A percentile compares a stretch with the other conserved stretches of the same genome.
These are phyloP conservation scores for Globisporangium echinulatum DNA, from an alignment of 352 stramenopile species.

Conservation along the genomic window DNA sequence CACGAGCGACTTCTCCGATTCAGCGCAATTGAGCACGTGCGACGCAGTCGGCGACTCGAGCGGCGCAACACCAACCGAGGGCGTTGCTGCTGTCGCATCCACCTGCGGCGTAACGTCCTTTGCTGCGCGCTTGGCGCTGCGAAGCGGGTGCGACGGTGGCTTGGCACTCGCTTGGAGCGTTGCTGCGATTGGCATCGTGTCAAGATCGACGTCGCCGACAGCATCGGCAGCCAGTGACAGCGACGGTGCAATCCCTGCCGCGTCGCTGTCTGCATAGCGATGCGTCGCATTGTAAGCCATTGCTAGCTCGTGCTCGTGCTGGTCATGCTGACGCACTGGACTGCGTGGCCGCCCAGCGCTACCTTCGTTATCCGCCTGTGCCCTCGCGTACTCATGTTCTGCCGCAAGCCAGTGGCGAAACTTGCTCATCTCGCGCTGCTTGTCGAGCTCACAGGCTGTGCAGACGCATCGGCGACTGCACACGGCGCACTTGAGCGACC, in stretches of 20 bases:
- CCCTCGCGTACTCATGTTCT: constrained; percentile 2
- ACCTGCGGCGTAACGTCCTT: constrained; percentile 24
- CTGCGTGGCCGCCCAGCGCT: constrained; percentile 20
- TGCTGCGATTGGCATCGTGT: no score
- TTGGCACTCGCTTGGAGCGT: constrained; percentile 6
- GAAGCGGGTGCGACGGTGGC: constrained; percentile 6
- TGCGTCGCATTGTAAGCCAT: no score
- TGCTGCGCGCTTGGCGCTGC: constrained; percentile 34
- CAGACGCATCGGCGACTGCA: constrained; percentile 58
- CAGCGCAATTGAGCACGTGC: constrained; percentile 53
- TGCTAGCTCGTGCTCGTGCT: neutral
- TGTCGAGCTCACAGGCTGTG: constrained; percentile 36
- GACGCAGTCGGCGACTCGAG: constrained; percentile 43
- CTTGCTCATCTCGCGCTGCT: constrained; percentile 19
- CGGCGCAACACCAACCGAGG: neutral
- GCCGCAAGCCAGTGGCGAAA: constrained; percentile 25
- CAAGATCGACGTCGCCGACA: no score
- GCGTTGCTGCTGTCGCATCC: neutral
- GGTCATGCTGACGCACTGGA: constrained; percentile 14
- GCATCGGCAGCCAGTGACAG: no score
- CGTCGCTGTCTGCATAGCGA: no score
- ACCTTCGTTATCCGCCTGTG: no score
- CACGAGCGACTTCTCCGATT: constrained; percentile 69
- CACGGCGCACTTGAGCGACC: constrained; percentile 53
- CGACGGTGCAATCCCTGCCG: no score